phyloP scores from a whole-genome alignment of 2,329 filamentous ascomycete species.

The Dendryphion nanum region DNA sequence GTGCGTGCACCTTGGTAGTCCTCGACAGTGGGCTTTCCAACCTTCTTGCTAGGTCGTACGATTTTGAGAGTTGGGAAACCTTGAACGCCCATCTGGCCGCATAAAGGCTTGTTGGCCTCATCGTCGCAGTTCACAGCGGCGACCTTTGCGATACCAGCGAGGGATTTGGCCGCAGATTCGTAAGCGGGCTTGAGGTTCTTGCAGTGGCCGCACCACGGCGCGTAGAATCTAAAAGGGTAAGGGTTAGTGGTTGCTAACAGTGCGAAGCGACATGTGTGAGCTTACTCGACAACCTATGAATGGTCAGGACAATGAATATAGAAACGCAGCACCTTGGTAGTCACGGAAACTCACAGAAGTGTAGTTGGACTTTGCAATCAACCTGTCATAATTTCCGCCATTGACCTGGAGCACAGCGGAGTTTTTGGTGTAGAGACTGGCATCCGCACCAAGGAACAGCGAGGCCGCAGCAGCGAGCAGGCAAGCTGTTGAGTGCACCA shows the following conservation, averaged over 20 bases:
- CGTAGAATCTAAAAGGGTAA: constrained; percentile 82
- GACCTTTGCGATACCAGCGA: constrained; percentile 90
- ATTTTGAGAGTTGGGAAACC: constrained; percentile 97
- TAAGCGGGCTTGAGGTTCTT: constrained; percentile 93
- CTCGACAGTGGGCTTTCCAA: constrained; percentile 76
- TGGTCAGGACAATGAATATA: constrained; percentile 4
- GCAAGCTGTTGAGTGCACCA: constrained; percentile 37
- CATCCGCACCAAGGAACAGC: constrained; percentile 64
- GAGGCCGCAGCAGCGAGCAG: constrained; percentile 57
- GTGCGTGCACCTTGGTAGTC: constrained; percentile 84
- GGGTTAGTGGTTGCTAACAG: constrained; percentile 5
- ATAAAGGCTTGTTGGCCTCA: constrained; percentile 85
- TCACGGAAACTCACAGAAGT: constrained; percentile 66
- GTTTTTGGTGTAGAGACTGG: constrained; percentile 77
- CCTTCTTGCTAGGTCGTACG: constrained; percentile 78
- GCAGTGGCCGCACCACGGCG: constrained; percentile 97
- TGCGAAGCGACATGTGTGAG: constrained; percentile 1
- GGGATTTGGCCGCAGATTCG: constrained; percentile 86
- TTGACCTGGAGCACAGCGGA: constrained; percentile 85
- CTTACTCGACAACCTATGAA: constrained; percentile 42
- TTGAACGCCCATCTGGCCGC: constrained; percentile 79
- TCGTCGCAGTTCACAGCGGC: constrained; percentile 95
- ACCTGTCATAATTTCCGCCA: constrained; percentile 72
- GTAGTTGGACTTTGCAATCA: constrained; percentile 87
- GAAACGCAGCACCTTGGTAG: not conserved